Percentiles rank a stretch among this genome's conserved stretches.
Evolutionary conservation across 2,329 filamentous ascomycete species (phyloP).

Genomic region (Cadophora sp.): DNA sequence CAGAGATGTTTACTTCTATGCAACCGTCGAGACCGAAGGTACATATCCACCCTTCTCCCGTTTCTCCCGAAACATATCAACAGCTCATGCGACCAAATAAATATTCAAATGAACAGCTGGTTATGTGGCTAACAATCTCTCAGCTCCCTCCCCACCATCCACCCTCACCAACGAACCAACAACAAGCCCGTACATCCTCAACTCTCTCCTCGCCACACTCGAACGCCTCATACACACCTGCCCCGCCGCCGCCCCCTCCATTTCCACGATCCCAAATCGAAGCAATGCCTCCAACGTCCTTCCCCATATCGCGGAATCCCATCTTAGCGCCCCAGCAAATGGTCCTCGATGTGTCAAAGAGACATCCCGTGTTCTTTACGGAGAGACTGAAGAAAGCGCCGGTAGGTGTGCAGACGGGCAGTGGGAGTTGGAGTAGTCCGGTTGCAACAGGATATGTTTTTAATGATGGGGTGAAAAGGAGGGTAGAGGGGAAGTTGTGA

Average conservation of each 20-base stretch:
- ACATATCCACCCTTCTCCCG: not conserved
- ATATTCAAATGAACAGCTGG: not conserved
- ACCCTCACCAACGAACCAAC: constrained; percentile 30
- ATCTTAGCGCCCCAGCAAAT: constrained; percentile 11
- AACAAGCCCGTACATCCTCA: constrained; percentile 27
- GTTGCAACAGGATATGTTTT: constrained; percentile 69
- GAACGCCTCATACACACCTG: not conserved
- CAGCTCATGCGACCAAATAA: not conserved
- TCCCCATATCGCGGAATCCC: constrained; percentile 30
- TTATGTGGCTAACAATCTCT: not conserved
- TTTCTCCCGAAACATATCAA: not conserved
- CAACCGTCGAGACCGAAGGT: constrained; percentile 36
- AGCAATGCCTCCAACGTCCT: constrained; percentile 52
- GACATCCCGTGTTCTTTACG: constrained; percentile 81
- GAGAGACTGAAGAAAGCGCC: constrained; percentile 64
- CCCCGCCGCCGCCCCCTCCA: constrained; percentile 36
- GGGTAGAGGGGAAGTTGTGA: constrained; percentile 33
- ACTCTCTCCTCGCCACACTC: constrained; percentile 4
- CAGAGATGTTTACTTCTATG: constrained; percentile 34
- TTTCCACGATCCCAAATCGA: constrained; percentile 53
- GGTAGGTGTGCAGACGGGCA: constrained; percentile 43
- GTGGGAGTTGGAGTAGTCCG: constrained; percentile 50
- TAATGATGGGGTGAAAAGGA: constrained; percentile 50
- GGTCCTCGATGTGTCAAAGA: constrained; percentile 57
- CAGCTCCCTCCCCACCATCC: constrained; percentile 23